phyloP scores from a whole-genome alignment of 257 asterid species.

The Phtheirospermum japonicum region DNA sequence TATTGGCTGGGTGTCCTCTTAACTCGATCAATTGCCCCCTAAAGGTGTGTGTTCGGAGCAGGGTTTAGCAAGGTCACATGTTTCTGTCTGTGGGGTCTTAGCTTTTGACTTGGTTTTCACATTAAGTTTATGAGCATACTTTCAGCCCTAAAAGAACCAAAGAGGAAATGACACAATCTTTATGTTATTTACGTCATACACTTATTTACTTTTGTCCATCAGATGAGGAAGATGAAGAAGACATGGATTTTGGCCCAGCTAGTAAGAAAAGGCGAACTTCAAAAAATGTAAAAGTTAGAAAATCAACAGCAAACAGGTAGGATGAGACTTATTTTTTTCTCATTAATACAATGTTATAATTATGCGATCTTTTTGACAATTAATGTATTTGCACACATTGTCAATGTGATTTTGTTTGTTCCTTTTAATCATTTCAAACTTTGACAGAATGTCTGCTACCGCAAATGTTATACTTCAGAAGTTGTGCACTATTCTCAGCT shows the following conservation, averaged over 20 bases:
- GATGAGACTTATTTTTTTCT: constrained; percentile 14
- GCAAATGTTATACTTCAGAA: constrained; percentile 83
- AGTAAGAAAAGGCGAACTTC: constrained; percentile 78
- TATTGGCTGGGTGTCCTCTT: constrained; percentile 6
- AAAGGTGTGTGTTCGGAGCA: constrained; percentile 22
- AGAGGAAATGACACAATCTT: constrained; percentile 21
- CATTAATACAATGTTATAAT: constrained; percentile 6
- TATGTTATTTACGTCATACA: constrained; percentile 15
- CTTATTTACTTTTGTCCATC: constrained; percentile 28
- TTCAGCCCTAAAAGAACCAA: constrained; percentile 23
- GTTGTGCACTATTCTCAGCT: constrained; percentile 85
- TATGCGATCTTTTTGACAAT: neutral
- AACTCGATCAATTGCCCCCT: constrained; percentile 13
- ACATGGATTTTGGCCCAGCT: constrained; percentile 69
- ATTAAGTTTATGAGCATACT: constrained; percentile 15
- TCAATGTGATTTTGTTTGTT: constrained; percentile 20
- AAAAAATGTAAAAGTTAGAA: constrained; percentile 54
- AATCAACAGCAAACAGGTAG: constrained; percentile 68
- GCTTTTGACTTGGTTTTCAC: constrained; percentile 16
- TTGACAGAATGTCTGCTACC: constrained; percentile 61
- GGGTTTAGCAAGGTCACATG: constrained; percentile 18
- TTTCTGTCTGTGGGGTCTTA: constrained; percentile 20
- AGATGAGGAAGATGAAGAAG: constrained; percentile 82
- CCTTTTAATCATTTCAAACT: constrained; percentile 22
- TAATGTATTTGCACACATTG: neutral